Percentiles rank a stretch among this genome's conserved stretches.
Conservation (phyloP, 768 basidiomycete genomes). For the Rhodotorula sphaerocarpa region DNA sequence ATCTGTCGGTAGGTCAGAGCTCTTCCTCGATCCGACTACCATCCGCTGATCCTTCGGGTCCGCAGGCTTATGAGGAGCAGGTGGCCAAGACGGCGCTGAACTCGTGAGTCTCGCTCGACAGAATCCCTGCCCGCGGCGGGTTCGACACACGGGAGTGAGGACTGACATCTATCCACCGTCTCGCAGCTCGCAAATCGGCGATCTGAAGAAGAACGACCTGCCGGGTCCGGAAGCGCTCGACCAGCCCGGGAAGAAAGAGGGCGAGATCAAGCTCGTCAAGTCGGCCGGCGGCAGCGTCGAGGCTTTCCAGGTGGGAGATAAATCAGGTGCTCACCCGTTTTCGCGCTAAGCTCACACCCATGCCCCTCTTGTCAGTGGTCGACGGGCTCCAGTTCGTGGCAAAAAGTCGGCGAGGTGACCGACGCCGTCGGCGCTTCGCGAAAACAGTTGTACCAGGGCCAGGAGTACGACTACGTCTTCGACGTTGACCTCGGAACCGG, state of each 20-base stretch:
- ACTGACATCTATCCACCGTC: accelerated
- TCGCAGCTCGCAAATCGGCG: slow-evolving; percentile 67
- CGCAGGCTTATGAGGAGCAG: slow-evolving; percentile 55
- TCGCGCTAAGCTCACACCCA: background rate
- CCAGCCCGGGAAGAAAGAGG: slow-evolving; percentile 79
- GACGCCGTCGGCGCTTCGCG: slow-evolving; percentile 85
- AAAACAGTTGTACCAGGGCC: slow-evolving; percentile 83
- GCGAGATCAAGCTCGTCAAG: slow-evolving; percentile 85
- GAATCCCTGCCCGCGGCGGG: background rate
- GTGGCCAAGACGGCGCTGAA: slow-evolving; percentile 73
- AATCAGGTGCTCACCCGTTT: too few species aligned
- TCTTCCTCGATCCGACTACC: background rate
- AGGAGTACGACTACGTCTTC: slow-evolving; percentile 98
- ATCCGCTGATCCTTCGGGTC: too few species aligned
- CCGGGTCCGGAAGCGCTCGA: slow-evolving; percentile 74
- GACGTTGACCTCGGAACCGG: slow-evolving; percentile 95
- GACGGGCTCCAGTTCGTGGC: slow-evolving; percentile 57
- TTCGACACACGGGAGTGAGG: background rate
- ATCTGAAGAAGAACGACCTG: slow-evolving; percentile 83
- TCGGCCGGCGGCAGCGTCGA: slow-evolving; percentile 66
- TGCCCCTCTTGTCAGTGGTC: slow-evolving; percentile 64
- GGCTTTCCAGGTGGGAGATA: slow-evolving; percentile 81
- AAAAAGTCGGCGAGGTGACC: slow-evolving; percentile 90
- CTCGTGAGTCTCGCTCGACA: slow-evolving; percentile 42
- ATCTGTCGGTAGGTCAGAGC: slow-evolving; percentile 2